A percentile compares a stretch with the other conserved stretches of the same genome.
These are phyloP conservation scores for Cutaneotrichosporon sp. DNA, from an alignment of 1,284 basidiomycete genomes.

Conservation along the genomic window DNA sequence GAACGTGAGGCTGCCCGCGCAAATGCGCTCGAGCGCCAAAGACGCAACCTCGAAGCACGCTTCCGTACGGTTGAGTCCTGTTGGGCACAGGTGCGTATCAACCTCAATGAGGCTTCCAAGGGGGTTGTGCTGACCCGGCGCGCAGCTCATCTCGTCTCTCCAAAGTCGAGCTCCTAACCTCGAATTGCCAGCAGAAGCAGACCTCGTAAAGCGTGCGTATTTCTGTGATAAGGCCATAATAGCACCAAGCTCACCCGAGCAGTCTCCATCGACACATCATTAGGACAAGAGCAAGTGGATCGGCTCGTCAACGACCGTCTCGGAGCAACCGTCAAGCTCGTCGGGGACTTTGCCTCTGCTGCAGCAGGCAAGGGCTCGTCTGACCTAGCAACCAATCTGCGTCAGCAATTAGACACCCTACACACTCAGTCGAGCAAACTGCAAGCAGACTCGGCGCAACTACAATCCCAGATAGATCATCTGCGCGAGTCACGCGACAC, in stretches of 20 bases:
- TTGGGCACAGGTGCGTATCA: conserved; percentile 71
- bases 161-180: conserved; percentile 27
- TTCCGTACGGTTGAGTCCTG: conserved; percentile 78
- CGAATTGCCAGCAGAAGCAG: conserved; percentile 11
- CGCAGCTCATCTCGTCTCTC: conserved; percentile 36
- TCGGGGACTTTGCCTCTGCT: conserved; percentile 27
- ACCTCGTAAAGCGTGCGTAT: too few relatives aligned
- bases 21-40: conserved; percentile 66
- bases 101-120: too few relatives aligned
- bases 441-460: conserved; percentile 55
- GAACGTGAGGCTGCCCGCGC: conserved; percentile 65
- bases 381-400: conserved; percentile 3
- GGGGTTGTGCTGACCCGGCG: conserved; percentile 25
- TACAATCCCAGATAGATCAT: conserved; percentile 58
- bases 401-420: conserved; percentile 17
- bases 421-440: conserved; percentile 32
- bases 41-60: conserved; percentile 68
- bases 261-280: conserved; percentile 30
- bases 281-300: conserved; percentile 28
- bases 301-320: conserved; percentile 30
- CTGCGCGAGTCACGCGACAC: conserved; percentile 56
- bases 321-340: conserved; percentile 31
- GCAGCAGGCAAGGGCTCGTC: conserved; percentile 8
- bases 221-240: too few relatives aligned
- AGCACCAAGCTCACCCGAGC: conserved; percentile 3